Evolutionary conservation across 2,329 filamentous ascomycete genomes (phyloP), one percentile per base, ranked within the genome.

Genomic region (Fusarium paranaense): DNA sequence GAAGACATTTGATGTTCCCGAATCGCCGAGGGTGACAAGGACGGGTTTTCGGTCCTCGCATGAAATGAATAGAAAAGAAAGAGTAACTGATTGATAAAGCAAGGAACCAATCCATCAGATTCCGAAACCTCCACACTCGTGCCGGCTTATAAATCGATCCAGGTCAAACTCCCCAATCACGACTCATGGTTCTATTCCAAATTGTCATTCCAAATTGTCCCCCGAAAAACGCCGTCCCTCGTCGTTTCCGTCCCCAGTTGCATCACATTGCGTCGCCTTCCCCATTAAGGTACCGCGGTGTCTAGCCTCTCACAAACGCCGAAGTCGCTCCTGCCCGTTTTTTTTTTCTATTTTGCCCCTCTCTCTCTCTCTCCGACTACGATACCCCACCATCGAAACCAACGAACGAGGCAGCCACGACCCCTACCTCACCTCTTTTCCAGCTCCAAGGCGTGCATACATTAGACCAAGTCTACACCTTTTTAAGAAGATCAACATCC

Each of bases 201-300:
- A 75, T 75, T 72, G 59, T 70, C 74, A 71, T 71, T 54, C 35
- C 42, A 72, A 72, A 74, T 74, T 64, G 61, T 64, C 71, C 68
- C 52, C 52, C 52, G 32, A 56, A 56, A 35, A 25, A 22, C 52
- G 30, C 52, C 52, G 33, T 32, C 47, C 18, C 45, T 50, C 22
- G 45, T 47, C 42, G 42, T 47, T 47, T 47, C 42, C 42, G 42
- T 50, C 47, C 47, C 47, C 47, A 52, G 47, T 38, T 58, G 56
- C 56, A 58, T 58, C 56, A 32, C 56, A 58, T 59, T 60, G 57
- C 57, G 37, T 30, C 52, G 52, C 32, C 30, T 42, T 60, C 57
- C 57, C 57, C 57, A 59, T 59, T 22, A 40, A 59, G 54, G 32
- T 22, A 33, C 52, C 52, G 13, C 32, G 11, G 18, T 30, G 37